Evolutionary conservation across 495 filamentous ascomycete species (phyloP).

Genomic region (Tetracladium setigerum): DNA sequence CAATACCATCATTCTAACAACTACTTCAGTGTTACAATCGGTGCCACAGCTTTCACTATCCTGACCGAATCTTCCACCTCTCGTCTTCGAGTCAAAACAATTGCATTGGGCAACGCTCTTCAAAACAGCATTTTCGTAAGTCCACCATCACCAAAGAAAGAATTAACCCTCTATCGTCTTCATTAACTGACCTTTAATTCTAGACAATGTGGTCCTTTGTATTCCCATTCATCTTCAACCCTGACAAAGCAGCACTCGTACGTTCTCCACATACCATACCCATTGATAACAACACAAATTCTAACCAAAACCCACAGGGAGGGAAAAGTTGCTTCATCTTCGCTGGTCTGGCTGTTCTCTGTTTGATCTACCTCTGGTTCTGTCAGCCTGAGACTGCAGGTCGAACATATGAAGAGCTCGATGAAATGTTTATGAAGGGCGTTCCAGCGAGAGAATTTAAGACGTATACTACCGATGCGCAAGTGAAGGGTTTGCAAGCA

Average conservation of each 20-base stretch:
- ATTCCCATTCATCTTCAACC: conserved; percentile 25
- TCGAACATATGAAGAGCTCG: conserved; percentile 64
- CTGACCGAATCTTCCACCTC: conserved; percentile 23
- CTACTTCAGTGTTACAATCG: conserved; percentile 20
- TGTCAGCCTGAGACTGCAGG: conserved; percentile 64
- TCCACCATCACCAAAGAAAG: too few relatives aligned
- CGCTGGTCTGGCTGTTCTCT: conserved; percentile 7
- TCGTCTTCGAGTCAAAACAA: conserved; percentile 25
- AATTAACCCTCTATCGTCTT: too few relatives aligned
- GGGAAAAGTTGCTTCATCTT: conserved; percentile 23
- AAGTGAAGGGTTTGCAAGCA: not conserved
- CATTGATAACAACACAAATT: too few relatives aligned
- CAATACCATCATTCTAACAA: not conserved
- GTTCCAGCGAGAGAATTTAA: conserved; percentile 58
- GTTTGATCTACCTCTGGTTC: conserved; percentile 58
- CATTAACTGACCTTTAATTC: not conserved
- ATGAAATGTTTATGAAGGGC: conserved; percentile 57
- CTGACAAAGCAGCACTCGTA: conserved; percentile 21
- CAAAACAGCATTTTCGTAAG: conserved; percentile 17
- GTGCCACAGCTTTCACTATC: conserved; percentile 26
- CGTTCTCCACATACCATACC: too few relatives aligned
- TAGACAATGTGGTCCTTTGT: conserved; percentile 27
- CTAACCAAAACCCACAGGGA: not conserved
- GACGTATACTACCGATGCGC: not conserved
- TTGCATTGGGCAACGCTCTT: conserved; percentile 23